phyloP scores from a whole-genome alignment of 2,329 filamentous ascomycete genomes.

The Colletotrichum truncatum region DNA sequence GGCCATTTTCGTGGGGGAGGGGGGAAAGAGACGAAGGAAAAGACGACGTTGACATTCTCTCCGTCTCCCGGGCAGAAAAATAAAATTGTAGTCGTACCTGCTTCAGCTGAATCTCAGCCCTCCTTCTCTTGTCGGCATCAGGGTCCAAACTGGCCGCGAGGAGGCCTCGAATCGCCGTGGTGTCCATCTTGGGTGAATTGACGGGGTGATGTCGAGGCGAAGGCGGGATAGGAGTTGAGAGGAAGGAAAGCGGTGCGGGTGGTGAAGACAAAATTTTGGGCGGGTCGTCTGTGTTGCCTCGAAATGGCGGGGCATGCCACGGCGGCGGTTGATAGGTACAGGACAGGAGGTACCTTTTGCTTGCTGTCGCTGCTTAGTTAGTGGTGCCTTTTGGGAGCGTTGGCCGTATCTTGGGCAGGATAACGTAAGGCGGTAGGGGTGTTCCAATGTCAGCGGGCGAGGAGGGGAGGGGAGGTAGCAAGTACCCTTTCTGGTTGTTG shows the following conservation, averaged over 20 bases:
- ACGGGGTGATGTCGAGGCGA: conserved; percentile 31
- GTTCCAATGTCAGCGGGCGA: not conserved
- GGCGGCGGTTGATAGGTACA: conserved; percentile 15
- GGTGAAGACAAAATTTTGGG: conserved; percentile 34
- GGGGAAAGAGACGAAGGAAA: conserved; percentile 5
- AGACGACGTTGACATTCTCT: not conserved
- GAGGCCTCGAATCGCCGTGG: conserved; percentile 77
- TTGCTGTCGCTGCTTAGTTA: not conserved
- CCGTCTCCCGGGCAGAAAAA: conserved; percentile 14
- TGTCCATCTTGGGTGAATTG: conserved; percentile 69
- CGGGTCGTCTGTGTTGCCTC: conserved; percentile 31
- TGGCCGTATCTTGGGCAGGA: not conserved
- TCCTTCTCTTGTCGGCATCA: conserved; percentile 78
- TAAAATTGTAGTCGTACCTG: conserved; percentile 63
- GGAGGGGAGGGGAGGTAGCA: not conserved
- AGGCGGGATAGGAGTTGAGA: conserved; percentile 32
- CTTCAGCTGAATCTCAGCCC: conserved; percentile 84
- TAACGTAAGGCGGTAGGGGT: conserved; percentile 16
- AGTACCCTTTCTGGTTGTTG: too few relatives aligned
- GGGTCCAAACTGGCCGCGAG: conserved; percentile 80
- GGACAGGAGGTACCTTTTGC: not conserved
- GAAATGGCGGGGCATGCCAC: conserved; percentile 33
- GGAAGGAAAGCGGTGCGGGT: conserved; percentile 30
- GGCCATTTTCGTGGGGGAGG: conserved; percentile 27
- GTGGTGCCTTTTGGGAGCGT: not conserved